These are phyloP conservation scores for Beauveria sp. DNA, from an alignment of 2,329 filamentous ascomycete genomes.

Conservation along the genomic window DNA sequence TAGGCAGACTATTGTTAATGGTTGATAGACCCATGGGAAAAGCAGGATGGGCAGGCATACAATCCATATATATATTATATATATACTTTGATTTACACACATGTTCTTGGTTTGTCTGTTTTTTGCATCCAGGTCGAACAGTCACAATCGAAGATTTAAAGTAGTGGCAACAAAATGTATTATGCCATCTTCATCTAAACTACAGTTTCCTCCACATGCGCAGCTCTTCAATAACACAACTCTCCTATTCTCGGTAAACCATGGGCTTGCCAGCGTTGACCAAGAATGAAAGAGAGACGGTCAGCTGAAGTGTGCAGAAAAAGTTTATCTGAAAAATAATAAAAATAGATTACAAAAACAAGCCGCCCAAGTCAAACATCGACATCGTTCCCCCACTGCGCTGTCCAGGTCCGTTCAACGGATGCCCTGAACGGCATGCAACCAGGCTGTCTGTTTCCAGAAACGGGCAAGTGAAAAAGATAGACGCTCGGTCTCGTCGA, in stretches of 20 bases:
- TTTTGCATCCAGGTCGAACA: neutral
- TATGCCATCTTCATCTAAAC: slow-evolving; percentile 5
- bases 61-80: too few species aligned
- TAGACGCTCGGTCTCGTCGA: slow-evolving; percentile 7
- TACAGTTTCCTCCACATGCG: slow-evolving; percentile 3
- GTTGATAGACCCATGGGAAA: too few species aligned
- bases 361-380: neutral
- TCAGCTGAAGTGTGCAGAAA: neutral
- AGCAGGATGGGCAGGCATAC: too few species aligned
- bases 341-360: slow-evolving; percentile 2
- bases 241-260: neutral
- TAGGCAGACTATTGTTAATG: too few species aligned
- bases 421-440: slow-evolving; percentile 8
- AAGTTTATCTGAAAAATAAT: neutral
- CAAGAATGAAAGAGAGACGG: neutral
- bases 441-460: slow-evolving; percentile 13
- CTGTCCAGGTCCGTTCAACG: slow-evolving; percentile 10
- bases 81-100: neutral
- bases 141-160: neutral
- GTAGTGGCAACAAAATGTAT: neutral
- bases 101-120: neutral
- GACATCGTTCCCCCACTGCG: slow-evolving; percentile 4
- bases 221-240: neutral
- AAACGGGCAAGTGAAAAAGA: slow-evolving; percentile 9
- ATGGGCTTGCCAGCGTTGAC: neutral